These are phyloP conservation scores for Cinnamomum chago DNA, from an alignment of 164 flowering plant species.

Conservation along the genomic window DNA sequence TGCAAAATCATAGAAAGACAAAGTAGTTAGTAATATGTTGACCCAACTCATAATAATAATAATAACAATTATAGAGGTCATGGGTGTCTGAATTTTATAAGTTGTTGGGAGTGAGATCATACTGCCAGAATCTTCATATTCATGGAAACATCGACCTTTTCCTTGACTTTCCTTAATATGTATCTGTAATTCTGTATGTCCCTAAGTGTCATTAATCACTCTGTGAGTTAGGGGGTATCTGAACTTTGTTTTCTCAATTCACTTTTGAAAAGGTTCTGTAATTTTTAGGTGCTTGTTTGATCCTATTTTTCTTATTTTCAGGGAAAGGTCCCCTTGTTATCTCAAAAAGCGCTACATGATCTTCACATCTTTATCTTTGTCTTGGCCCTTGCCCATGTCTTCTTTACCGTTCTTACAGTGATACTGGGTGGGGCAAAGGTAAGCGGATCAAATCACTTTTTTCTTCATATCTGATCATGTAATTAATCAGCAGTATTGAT, in stretches of 20 bases:
- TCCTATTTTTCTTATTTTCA: slow-evolving; percentile 19
- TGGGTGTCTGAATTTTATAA: too few species aligned
- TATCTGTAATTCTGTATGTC: too few species aligned
- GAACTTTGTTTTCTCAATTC: background rate
- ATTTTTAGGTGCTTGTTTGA: background rate
- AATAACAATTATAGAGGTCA: too few species aligned
- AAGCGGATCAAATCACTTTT: slow-evolving; percentile 14
- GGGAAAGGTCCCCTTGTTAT: slow-evolving; percentile 71
- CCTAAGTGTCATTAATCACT: too few species aligned
- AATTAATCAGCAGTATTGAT: background rate
- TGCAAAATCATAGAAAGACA: background rate
- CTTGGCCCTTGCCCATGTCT: slow-evolving; percentile 71
- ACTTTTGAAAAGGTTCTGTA: background rate
- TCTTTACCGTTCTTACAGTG: slow-evolving; percentile 69
- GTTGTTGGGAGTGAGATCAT: too few species aligned
- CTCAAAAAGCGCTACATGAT: slow-evolving; percentile 70
- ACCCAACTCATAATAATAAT: background rate
- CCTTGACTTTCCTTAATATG: too few species aligned
- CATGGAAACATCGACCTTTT: too few species aligned
- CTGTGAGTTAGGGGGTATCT: slow-evolving; percentile 5
- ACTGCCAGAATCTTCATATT: too few species aligned
- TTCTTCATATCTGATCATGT: background rate
- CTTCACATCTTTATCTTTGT: slow-evolving; percentile 91
- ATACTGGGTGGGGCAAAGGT: slow-evolving; percentile 77
- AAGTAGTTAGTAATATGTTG: background rate